Conservation (phyloP, 129 eudicot species). For the sunflower (Helianthus annuus) region DNA sequence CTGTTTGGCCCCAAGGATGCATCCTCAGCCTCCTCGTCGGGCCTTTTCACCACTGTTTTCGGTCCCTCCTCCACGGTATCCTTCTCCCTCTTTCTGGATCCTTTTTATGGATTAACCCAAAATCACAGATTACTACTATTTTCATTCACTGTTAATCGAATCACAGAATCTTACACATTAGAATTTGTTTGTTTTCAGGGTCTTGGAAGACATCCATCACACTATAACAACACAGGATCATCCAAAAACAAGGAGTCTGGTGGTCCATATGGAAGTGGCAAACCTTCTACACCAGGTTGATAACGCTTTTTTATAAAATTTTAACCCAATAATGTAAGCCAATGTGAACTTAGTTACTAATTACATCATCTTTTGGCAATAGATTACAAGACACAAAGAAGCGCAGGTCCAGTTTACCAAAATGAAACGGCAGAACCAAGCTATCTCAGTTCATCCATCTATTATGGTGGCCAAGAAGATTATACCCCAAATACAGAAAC, state of each 20-base stretch:
- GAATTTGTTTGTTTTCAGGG: conserved; percentile 34
- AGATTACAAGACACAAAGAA: conserved; percentile 45
- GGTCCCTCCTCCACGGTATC: conserved; percentile 72
- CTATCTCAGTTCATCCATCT: conserved; percentile 69
- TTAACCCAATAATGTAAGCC: neutral
- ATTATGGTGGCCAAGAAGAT: conserved; percentile 87
- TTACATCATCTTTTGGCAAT: conserved; percentile 6
- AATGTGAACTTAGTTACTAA: neutral
- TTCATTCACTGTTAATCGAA: neutral
- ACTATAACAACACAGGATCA: conserved; percentile 28
- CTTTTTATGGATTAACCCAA: neutral
- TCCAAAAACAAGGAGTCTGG: conserved; percentile 36
- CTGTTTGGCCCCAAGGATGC: conserved; percentile 83
- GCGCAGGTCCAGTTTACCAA: conserved; percentile 38
- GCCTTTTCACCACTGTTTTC: conserved; percentile 68
- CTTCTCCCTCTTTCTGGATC: neutral
- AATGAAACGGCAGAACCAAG: conserved; percentile 59
- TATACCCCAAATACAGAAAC: conserved; percentile 49
- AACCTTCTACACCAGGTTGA: conserved; percentile 51
- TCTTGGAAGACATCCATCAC: conserved; percentile 42
- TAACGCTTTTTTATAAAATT: neutral
- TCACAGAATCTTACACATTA: too few relatives aligned
- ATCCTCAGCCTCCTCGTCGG: conserved; percentile 38
- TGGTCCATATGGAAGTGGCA: conserved; percentile 49
- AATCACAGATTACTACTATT: too few relatives aligned